Conservation (phyloP, 1,284 basidiomycete genomes). For the Trametes polyzona region DNA sequence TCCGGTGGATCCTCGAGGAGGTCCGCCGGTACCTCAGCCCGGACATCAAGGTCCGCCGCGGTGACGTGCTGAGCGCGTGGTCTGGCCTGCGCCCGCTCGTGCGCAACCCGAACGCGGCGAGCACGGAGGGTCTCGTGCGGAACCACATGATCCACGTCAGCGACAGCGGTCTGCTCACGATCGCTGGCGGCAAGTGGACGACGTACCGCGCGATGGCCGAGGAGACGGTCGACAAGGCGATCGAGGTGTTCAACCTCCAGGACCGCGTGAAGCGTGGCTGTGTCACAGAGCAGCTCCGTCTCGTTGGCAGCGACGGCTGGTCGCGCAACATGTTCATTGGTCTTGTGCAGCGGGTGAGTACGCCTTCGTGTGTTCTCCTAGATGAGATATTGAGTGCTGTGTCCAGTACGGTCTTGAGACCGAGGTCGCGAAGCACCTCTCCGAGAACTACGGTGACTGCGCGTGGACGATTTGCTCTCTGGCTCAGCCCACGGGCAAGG, state of each 20-base stretch:
- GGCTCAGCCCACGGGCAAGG: conserved; percentile 75
- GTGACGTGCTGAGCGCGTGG: conserved; percentile 98
- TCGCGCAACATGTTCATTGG: conserved; percentile 97
- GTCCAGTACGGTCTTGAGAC: conserved; percentile 86
- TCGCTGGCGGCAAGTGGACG: conserved; percentile 99
- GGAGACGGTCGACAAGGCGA: conserved; percentile 91
- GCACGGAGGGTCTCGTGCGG: conserved; percentile 89
- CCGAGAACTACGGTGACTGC: conserved; percentile 94
- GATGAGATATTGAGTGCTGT: neutral
- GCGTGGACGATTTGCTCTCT: conserved; percentile 94
- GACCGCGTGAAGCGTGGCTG: conserved; percentile 64
- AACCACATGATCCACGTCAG: conserved; percentile 94
- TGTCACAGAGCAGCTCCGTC: conserved; percentile 80
- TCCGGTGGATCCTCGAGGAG: conserved; percentile 96
- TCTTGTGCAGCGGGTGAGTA: conserved; percentile 84
- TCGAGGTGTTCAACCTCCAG: conserved; percentile 77
- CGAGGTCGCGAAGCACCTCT: conserved; percentile 91
- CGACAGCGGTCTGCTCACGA: conserved; percentile 85
- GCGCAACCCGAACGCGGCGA: conserved; percentile 77
- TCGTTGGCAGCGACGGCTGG: conserved; percentile 96
- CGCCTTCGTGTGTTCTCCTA: neutral
- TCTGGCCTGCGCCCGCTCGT: conserved; percentile 90
- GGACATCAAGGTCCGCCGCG: conserved; percentile 92
- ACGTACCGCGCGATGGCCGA: conserved; percentile 97
- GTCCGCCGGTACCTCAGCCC: conserved; percentile 87